These are phyloP conservation scores for Fusarium liriodendri DNA, from an alignment of 2,329 filamentous ascomycete species.

Conservation along the genomic window DNA sequence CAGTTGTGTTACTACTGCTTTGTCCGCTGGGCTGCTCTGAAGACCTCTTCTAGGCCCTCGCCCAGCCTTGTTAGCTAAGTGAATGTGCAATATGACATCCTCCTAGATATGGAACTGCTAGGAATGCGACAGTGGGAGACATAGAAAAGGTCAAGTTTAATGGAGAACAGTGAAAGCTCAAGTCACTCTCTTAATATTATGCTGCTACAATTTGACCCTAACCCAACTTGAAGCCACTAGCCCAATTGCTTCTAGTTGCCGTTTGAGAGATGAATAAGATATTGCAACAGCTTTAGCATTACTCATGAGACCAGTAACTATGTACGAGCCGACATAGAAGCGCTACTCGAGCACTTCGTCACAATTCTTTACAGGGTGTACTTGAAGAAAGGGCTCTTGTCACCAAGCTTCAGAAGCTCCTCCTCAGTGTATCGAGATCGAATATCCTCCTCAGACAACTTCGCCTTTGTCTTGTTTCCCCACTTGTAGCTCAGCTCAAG, in stretches of 20 bases:
- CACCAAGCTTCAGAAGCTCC: background rate
- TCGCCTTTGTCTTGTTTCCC: conserved; percentile 42
- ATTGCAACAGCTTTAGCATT: background rate
- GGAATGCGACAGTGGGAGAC: background rate
- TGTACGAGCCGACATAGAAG: background rate
- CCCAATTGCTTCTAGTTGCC: background rate
- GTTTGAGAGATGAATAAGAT: background rate
- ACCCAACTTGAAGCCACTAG: background rate
- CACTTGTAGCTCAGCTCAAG: conserved; percentile 46
- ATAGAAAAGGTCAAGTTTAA: background rate
- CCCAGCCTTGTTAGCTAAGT: background rate
- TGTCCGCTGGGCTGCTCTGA: background rate
- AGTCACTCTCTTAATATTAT: background rate
- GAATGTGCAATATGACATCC: background rate
- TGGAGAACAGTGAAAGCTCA: background rate
- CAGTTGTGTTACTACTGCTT: background rate
- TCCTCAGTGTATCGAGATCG: background rate
- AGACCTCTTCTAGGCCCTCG: background rate
- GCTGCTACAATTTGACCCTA: background rate
- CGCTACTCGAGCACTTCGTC: background rate
- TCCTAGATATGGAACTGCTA: background rate
- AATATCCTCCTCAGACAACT: conserved; percentile 41
- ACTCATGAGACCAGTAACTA: background rate
- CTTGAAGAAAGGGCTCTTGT: background rate
- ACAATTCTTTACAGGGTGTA: background rate